phyloP scores from a whole-genome alignment of 1,284 basidiomycete species.

The Leccinum discolor region DNA sequence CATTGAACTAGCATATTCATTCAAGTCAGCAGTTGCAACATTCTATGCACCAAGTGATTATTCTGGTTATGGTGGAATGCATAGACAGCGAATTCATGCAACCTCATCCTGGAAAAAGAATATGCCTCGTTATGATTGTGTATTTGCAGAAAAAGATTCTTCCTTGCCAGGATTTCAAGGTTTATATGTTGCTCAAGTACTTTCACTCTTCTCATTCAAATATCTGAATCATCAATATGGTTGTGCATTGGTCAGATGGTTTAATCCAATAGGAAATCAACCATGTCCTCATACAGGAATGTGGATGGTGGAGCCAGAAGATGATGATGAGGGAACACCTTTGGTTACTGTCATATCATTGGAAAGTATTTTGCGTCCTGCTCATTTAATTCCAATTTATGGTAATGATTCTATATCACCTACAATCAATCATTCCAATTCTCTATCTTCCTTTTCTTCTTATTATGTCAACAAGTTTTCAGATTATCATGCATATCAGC shows the following conservation, averaged over 20 bases:
- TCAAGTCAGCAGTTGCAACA: neutral
- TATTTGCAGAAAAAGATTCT: neutral
- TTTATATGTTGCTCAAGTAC: neutral
- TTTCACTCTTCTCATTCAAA: neutral
- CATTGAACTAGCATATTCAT: neutral
- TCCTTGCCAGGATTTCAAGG: neutral
- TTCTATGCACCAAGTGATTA: neutral
- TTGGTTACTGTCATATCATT: neutral
- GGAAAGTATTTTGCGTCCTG: neutral
- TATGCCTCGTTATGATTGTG: neutral
- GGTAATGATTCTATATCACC: neutral
- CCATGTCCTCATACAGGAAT: neutral
- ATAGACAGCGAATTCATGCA: neutral
- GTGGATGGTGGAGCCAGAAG: neutral
- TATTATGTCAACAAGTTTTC: constrained; percentile 1
- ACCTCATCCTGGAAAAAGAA: neutral
- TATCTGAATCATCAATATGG: neutral
- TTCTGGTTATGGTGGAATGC: neutral
- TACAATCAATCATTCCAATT: neutral
- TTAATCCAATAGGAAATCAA: neutral
- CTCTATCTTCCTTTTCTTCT: neutral
- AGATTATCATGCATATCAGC: neutral
- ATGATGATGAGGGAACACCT: neutral
- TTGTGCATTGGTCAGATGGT: neutral
- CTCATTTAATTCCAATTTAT: neutral